Base-by-base conservation (phyloP, 75 land plant species). In the Gnetum montanum region DNA sequence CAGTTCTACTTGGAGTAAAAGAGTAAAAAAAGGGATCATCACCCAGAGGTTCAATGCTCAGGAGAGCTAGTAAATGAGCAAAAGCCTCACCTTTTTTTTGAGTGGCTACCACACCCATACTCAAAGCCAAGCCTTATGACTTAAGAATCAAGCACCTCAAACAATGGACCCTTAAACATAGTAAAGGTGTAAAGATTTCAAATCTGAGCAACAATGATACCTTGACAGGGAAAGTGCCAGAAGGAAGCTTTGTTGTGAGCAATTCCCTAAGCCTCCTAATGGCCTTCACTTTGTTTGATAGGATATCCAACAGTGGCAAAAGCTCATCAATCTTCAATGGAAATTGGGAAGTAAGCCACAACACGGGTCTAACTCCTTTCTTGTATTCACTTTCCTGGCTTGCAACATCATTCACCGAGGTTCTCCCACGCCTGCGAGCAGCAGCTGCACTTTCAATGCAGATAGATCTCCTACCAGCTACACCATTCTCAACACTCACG, bases 281-380 rank as follows among this genome's bases (percentile, higher is more conserved):
- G 18, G 96, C 93, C 70, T 90, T 90, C n/a, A 90, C 97, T 71
- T 91, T 87, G 76, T 84, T 87, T 0, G 94, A 83, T 16, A 91
- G 58, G 68, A 91, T 91, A 54, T 91, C 97, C 8, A 91, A 73
- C 61, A 91, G 63, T 23, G 97, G 97, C 49, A 92, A 45, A 5
- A 92, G 61, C 65, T 92, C 97, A 26, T 92, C 95, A 0, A 81
- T 88, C 47, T 67, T 70, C 38, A 92, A 67, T 2, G 95, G 97
- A 55, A 92, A 92, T 43, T 81, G 66, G 7, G 94, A 70, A 3
- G 94, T 73, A 23, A 92, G 85, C 97, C 97, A 92, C 13, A 92
- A 77, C 35, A 81, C 64, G 31, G 97, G 97, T 57, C 97, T 78
- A 66, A 92, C 67, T 1, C 97, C 97, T 61, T 92, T 92, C 74